phyloP scores from a whole-genome alignment of 2,329 filamentous ascomycete genomes.

The Monosporascus sp. region DNA sequence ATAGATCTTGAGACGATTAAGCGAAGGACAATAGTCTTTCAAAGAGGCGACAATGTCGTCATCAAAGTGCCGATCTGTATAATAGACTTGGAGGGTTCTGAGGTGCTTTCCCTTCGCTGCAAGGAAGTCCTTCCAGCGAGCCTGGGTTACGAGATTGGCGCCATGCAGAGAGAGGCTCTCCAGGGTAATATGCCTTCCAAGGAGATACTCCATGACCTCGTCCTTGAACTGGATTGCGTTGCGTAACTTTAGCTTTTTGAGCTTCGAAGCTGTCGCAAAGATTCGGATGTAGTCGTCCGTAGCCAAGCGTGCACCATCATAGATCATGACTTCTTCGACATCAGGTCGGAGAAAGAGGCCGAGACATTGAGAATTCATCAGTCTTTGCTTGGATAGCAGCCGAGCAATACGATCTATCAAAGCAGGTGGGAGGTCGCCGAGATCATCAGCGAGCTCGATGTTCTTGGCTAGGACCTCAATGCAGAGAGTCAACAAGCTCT shows the following conservation, averaged over 20 bases:
- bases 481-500: slow-evolving; percentile 60
- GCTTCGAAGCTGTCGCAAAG: slow-evolving; percentile 65
- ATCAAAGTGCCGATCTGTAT: slow-evolving; percentile 76
- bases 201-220: slow-evolving; percentile 72
- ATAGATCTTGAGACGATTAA: slow-evolving; percentile 73
- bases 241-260: slow-evolving; percentile 68
- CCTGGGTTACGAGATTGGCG: slow-evolving; percentile 74
- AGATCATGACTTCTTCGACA: slow-evolving; percentile 47
- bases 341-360: slow-evolving; percentile 51
- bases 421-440: slow-evolving; percentile 53
- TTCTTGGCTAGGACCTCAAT: slow-evolving; percentile 59
- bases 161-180: slow-evolving; percentile 73
- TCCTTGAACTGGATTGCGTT: slow-evolving; percentile 94
- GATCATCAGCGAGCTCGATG: slow-evolving; percentile 54
- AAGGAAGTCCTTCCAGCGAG: slow-evolving; percentile 69
- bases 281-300: slow-evolving; percentile 75
- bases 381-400: slow-evolving; percentile 54
- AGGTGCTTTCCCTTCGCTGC: slow-evolving; percentile 59
- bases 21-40: slow-evolving; percentile 56
- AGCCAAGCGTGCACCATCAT: slow-evolving; percentile 59
- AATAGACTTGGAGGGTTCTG: slow-evolving; percentile 69
- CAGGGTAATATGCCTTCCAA: slow-evolving; percentile 65
- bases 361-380: slow-evolving; percentile 49
- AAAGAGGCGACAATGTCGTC: slow-evolving; percentile 64
- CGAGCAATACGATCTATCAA: slow-evolving; percentile 55